These are phyloP conservation scores for Cruciata laevipes DNA, from an alignment of 257 asterid genomes.

Conservation along the genomic window DNA sequence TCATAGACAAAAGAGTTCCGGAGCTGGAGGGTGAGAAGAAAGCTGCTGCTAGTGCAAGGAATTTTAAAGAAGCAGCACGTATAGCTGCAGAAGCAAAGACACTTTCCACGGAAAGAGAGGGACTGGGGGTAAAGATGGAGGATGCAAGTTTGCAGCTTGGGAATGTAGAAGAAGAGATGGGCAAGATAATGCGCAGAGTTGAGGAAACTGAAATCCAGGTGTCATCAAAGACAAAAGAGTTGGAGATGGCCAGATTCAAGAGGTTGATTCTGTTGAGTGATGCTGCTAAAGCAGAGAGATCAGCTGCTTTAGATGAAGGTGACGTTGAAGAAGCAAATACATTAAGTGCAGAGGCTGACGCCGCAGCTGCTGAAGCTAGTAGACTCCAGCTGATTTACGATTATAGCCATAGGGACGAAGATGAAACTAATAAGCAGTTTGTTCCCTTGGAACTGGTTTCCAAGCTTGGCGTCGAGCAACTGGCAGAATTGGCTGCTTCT, in stretches of 20 bases:
- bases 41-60: constrained; percentile 43
- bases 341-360: constrained; percentile 35
- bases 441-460: constrained; percentile 38
- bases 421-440: constrained; percentile 17
- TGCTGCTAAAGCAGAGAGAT: constrained; percentile 36
- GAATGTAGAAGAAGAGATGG: constrained; percentile 33
- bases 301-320: constrained; percentile 38
- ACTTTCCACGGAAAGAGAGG: constrained; percentile 32
- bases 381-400: constrained; percentile 25
- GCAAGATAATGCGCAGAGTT: constrained; percentile 20
- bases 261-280: constrained; percentile 31
- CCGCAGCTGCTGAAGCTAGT: constrained; percentile 35
- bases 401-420: constrained; percentile 29
- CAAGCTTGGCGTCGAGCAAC: constrained; percentile 29
- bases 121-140: constrained; percentile 23
- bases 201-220: constrained; percentile 34
- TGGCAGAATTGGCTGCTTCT: constrained; percentile 27
- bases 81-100: constrained; percentile 37
- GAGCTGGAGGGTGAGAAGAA: constrained; percentile 48
- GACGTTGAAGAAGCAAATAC: constrained; percentile 38
- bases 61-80: constrained; percentile 46
- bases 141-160: constrained; percentile 19
- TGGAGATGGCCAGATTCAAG: constrained; percentile 33
- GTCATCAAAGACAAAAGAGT: constrained; percentile 27
- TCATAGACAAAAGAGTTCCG: constrained; percentile 40